Base-by-base conservation (phyloP, 1,284 basidiomycete genomes). In the Cryptococcus depauperatus region DNA sequence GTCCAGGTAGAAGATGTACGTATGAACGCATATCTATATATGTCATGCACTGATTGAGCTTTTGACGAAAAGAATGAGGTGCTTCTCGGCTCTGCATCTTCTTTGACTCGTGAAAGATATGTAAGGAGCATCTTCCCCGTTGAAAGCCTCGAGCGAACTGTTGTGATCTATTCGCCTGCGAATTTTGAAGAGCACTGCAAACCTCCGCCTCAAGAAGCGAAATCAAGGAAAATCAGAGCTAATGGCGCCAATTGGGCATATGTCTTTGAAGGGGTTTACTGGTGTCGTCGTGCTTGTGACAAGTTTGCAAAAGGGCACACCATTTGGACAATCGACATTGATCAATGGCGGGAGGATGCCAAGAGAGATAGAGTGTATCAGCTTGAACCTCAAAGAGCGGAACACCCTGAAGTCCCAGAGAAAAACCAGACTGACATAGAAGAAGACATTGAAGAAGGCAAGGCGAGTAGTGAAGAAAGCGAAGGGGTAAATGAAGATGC, bases 271-370 rank as follows among this genome's bases (percentile, higher is more conserved):
- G 59, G 64, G 7, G 61, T 70, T 3, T 69, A 66, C 49, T 71
- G 66, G 61, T 69, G 67, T 42, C 39, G 60, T 25, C 52, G 61
- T 21, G 68, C 69, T 10, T 69, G 64, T 42, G 68, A 71, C 50
- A 69, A 66, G 45, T 57, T 60, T 33, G 67, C 61, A 5, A 61
- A 62, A 33, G 69, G 69, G 11, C 65, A 67, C 3, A 51, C 56
- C 28, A 57, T 57, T 30, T 69, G 60, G 62, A 52, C 49, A 28
- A 56, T 71, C 13, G 62, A 71, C 55, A 54, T 68, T 13, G 66
- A 70, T 25, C 55, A 49, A 22, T 68, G 66, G 64, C 51, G 59
- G 43, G 57, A 58, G 22, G 55, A 47, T 7, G 68, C 66, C 1
- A 57, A 59, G 23, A 47, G 39, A 6, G 60, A 58, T 0, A 18